Evolutionary conservation across 2,329 filamentous ascomycete species (phyloP).

Genomic region (Monilinia laxa): DNA sequence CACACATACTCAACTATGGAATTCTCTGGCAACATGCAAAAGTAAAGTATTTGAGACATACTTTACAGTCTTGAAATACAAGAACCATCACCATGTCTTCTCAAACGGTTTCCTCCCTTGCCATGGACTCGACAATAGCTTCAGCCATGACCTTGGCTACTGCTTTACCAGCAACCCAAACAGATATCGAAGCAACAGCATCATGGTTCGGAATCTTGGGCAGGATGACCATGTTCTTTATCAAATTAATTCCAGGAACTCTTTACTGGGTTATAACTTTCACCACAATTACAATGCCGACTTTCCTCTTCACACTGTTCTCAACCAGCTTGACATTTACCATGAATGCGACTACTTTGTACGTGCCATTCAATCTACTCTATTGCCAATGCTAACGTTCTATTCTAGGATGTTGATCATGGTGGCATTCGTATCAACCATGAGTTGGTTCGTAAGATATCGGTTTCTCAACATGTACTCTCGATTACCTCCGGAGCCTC

Average conservation of each 20-base stretch:
- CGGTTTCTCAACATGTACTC: slow-evolving; percentile 97
- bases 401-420: slow-evolving; percentile 68
- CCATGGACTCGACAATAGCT: slow-evolving; percentile 31
- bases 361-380: slow-evolving; percentile 42
- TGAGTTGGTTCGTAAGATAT: slow-evolving; percentile 93
- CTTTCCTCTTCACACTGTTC: slow-evolving; percentile 84
- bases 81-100: slow-evolving; percentile 19
- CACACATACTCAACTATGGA: slow-evolving; percentile 3
- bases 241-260: slow-evolving; percentile 57
- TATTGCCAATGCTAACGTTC: slow-evolving; percentile 29
- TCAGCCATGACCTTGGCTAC: slow-evolving; percentile 30
- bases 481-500: slow-evolving; percentile 86
- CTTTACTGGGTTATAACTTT: slow-evolving; percentile 82
- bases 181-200: slow-evolving; percentile 43
- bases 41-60: slow-evolving; percentile 13
- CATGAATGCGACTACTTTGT: slow-evolving; percentile 97
- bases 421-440: slow-evolving; percentile 72
- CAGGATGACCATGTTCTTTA: slow-evolving; percentile 52
- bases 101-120: slow-evolving; percentile 29
- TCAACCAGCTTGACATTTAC: slow-evolving; percentile 94
- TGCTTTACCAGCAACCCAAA: slow-evolving; percentile 33
- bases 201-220: slow-evolving; percentile 60
- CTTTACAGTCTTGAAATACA: neutral
- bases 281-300: slow-evolving; percentile 83
- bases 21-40: slow-evolving; percentile 1